Conservation (phyloP, 208 protist genomes). For the Blechomonas ayalai region DNA sequence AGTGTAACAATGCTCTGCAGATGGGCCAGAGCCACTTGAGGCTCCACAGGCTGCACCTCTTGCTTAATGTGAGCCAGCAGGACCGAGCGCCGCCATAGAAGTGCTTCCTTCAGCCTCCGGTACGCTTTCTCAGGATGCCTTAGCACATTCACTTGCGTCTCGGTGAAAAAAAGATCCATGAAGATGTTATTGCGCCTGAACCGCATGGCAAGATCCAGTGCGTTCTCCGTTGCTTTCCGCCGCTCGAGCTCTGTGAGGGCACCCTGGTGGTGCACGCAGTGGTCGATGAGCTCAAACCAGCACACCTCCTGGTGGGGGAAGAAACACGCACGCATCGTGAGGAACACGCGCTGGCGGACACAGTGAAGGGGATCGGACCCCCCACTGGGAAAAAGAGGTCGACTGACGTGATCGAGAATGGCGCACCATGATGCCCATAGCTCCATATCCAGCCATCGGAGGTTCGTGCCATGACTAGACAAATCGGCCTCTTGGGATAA, state of each 20-base stretch:
- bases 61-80: constrained; percentile 41
- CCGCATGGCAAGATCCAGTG: constrained; percentile 13
- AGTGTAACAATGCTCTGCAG: constrained; percentile 55
- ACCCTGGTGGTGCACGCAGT: constrained; percentile 19
- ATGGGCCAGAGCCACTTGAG: constrained; percentile 14
- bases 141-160: constrained; percentile 17
- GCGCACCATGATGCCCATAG: constrained; percentile 49
- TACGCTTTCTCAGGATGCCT: constrained; percentile 12
- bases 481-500: not conserved
- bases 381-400: constrained; percentile 18
- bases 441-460: constrained; percentile 36
- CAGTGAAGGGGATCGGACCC: constrained; percentile 44
- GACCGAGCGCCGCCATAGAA: constrained; percentile 26
- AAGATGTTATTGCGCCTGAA: constrained; percentile 13
- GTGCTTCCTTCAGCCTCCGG: constrained; percentile 30
- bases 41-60: not conserved
- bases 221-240: constrained; percentile 10
- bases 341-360: constrained; percentile 35
- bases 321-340: constrained; percentile 44
- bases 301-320: constrained; percentile 45
- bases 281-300: constrained; percentile 30
- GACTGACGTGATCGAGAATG: constrained; percentile 30
- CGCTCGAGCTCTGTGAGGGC: constrained; percentile 20
- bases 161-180: constrained; percentile 22
- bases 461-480: constrained; percentile 8